Evolutionary conservation across 805 yeast genomes (phyloP), one percentile per base, ranked within the genome.

Genomic region (Barnettozyma wickerhamii): DNA sequence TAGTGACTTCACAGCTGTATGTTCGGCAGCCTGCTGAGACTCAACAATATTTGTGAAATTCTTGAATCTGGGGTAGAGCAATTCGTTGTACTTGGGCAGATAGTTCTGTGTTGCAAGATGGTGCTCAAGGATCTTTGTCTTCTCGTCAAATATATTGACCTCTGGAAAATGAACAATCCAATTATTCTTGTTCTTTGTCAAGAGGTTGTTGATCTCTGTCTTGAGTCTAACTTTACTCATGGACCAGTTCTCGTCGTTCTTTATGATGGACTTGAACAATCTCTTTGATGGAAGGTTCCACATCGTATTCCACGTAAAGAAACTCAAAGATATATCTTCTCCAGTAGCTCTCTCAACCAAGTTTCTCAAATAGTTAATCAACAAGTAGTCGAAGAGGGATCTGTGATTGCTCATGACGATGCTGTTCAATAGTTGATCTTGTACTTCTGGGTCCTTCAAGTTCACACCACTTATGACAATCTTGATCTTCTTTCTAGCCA

Each of bases 131-230:
- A 34, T 65, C 30, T 49, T 57, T 33, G 69, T 69, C 28, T 72
- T 72, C 10, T 72, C 65, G 0, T 80, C 74, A 59, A 76, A 74
- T 7, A 84, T 75, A 52, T 84, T 84, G 5, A 85, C 96, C 60
- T 90, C 97, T 0, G 97, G 97, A 49, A 89, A 89, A 7, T 85
- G 48, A 1, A 81, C 78, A 0, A 88, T 51, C 86, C 95, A 80
- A 49, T 75, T 72, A 20, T 65, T 67, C n/a, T 50, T 36, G 18
- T 32, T 55, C 27, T 59, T 68, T 3, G 69, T 66, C n/a, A 47
- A 51, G 5, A 52, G 26, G 53, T 63, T 56, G 30, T 67, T 58
- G 45, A 49, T 27, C 24, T 50, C 45, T 13, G 53, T 48, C 30
- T 72, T 74, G 26, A 78, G 55, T 47, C 72, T 52, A 13, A 38